These are phyloP conservation scores for Malus hybrid DNA, from an alignment of 331 rosid species.

Conservation along the genomic window DNA sequence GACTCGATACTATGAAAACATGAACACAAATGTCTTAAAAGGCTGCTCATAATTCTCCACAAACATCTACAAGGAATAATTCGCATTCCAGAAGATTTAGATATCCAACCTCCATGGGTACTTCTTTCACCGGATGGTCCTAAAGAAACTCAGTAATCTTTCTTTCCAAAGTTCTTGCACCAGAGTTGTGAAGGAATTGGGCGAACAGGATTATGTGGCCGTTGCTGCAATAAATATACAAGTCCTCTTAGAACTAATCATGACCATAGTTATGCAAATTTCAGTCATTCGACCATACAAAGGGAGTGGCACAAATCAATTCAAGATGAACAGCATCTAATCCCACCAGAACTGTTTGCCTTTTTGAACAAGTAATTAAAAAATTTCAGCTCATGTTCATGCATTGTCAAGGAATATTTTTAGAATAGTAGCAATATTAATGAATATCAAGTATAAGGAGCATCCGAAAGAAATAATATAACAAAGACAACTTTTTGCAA, in stretches of 20 bases:
- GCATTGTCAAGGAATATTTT: not conserved
- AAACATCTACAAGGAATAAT: constrained; percentile 20
- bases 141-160: constrained; percentile 43
- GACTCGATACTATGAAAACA: constrained; percentile 17
- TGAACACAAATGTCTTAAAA: constrained; percentile 18
- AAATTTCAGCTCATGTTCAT: not conserved
- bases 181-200: constrained; percentile 89
- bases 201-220: constrained; percentile 83
- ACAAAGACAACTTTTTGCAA: not conserved
- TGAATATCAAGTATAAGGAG: not conserved
- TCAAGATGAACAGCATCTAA: constrained; percentile 8
- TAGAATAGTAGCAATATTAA: not conserved
- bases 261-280: not conserved
- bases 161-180: constrained; percentile 88
- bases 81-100: constrained; percentile 19
- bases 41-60: constrained; percentile 29
- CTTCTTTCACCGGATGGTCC: constrained; percentile 11
- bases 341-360: not conserved
- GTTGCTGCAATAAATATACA: constrained; percentile 54
- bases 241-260: constrained; percentile 8
- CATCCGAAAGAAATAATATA: not conserved
- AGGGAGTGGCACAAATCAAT: not conserved
- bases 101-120: constrained; percentile 18
- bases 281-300: not conserved
- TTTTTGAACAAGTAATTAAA: not conserved